A percentile compares a stretch with the other conserved stretches of the same genome.
phyloP scores from a whole-genome alignment of 192 early-diverging fungal species.

The Backusella australiensis region DNA sequence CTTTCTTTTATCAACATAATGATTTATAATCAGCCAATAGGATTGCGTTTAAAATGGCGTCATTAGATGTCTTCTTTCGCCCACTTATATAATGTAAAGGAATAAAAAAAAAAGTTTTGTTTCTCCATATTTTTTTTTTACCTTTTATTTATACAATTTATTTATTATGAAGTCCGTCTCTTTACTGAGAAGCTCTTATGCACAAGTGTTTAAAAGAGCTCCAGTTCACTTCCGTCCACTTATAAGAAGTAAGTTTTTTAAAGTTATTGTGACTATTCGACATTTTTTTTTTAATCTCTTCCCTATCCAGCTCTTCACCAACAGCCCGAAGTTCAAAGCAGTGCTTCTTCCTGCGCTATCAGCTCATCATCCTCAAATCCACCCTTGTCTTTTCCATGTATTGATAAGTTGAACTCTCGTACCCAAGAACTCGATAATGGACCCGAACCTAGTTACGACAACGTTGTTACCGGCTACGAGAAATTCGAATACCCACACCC shows the following conservation, averaged over 20 bases:
- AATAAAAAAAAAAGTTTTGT: not conserved
- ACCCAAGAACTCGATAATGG: constrained; percentile 65
- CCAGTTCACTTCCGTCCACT: not conserved
- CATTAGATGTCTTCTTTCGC: not conserved
- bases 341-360: not conserved
- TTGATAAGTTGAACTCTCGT: constrained; percentile 61
- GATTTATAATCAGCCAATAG: constrained; percentile 9
- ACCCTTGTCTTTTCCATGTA: constrained; percentile 73
- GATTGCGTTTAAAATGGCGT: constrained; percentile 1
- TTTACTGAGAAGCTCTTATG: not conserved
- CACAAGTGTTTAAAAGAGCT: not conserved
- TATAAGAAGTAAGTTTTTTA: not conserved
- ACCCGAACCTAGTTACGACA: constrained; percentile 82
- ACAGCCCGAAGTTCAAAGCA: not conserved
- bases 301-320: not conserved
- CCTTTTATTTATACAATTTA: not conserved
- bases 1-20: not conserved
- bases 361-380: constrained; percentile 45
- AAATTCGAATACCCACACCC: constrained; percentile 60
- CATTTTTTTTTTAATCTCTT: not conserved
- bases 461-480: constrained; percentile 74
- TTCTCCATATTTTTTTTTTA: constrained; percentile 9
- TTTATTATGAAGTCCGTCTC: constrained; percentile 6
- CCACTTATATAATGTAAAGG: not conserved
- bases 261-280: not conserved